phyloP scores from a whole-genome alignment of 805 yeast species.

The Barnettozyma siamensis region DNA sequence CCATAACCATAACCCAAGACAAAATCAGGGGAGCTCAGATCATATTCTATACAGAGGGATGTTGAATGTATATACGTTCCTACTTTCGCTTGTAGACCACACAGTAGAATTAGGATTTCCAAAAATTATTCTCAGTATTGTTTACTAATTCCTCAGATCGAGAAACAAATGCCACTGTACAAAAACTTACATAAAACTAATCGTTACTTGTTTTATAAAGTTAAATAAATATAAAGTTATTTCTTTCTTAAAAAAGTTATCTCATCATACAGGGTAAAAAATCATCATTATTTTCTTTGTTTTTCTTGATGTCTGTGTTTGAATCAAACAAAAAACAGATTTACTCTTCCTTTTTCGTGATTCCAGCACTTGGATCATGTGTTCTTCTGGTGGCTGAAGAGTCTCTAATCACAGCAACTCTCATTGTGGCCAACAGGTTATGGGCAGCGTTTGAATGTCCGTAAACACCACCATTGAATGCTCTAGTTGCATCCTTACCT shows the following conservation, averaged over 20 bases:
- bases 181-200: neutral
- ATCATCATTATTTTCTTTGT: neutral
- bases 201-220: neutral
- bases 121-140: no score
- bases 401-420: slow-evolving; percentile 74
- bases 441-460: slow-evolving; percentile 85
- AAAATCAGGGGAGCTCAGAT: no score
- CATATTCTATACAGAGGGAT: no score
- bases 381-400: slow-evolving; percentile 37
- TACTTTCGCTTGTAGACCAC: no score
- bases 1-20: no score
- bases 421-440: slow-evolving; percentile 73
- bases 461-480: slow-evolving; percentile 83
- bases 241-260: no score
- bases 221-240: neutral
- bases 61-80: no score
- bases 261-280: neutral
- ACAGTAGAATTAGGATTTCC: no score
- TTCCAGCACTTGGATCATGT: slow-evolving; percentile 15
- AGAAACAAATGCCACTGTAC: no score
- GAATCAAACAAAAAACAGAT: neutral
- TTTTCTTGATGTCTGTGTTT: no score
- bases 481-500: slow-evolving; percentile 80
- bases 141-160: no score
- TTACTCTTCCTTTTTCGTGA: slow-evolving; percentile 8